phyloP scores from a whole-genome alignment of 768 basidiomycete species.

The Floccularia luteovirens region DNA sequence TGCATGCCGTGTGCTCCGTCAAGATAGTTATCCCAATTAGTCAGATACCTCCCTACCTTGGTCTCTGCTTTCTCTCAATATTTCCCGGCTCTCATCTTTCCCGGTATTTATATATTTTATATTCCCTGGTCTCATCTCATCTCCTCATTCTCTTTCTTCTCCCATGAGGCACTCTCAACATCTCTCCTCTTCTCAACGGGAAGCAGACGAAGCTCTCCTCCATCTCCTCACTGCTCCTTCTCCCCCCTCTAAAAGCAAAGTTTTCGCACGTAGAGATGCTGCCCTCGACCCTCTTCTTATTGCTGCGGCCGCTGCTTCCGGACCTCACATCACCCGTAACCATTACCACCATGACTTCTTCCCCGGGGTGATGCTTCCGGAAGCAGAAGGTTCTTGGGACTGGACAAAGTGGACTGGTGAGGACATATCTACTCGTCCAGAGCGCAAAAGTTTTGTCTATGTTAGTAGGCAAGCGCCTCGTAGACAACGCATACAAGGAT shows the following conservation, averaged over 20 bases:
- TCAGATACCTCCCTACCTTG: too few relatives aligned
- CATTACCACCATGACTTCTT: slow-evolving; percentile 82
- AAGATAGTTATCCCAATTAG: too few relatives aligned
- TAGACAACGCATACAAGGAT: slow-evolving; percentile 38
- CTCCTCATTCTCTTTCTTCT: slow-evolving; percentile 6
- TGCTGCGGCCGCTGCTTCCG: slow-evolving; percentile 67
- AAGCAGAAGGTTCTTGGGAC: slow-evolving; percentile 46
- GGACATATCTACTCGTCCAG: slow-evolving; percentile 25
- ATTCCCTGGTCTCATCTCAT: too few relatives aligned
- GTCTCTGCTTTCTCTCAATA: too few relatives aligned
- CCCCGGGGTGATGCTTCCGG: slow-evolving; percentile 46
- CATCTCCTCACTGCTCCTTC: slow-evolving; percentile 54
- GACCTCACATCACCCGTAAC: slow-evolving; percentile 75
- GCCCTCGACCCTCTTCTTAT: slow-evolving; percentile 74
- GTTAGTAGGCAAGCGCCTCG: slow-evolving; percentile 74
- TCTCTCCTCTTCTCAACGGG: slow-evolving; percentile 10
- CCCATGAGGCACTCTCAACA: slow-evolving; percentile 15
- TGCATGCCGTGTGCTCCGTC: too few relatives aligned
- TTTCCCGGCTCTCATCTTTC: too few relatives aligned
- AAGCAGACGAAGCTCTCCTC: slow-evolving; percentile 56
- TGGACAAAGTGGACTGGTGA: slow-evolving; percentile 50
- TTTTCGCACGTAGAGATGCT: slow-evolving; percentile 57
- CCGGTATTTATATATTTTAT: too few relatives aligned
- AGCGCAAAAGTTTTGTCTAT: slow-evolving; percentile 47
- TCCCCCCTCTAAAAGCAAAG: slow-evolving; percentile 27